phyloP scores from a whole-genome alignment of 164 flowering plant genomes.

The Vitis riparia region DNA sequence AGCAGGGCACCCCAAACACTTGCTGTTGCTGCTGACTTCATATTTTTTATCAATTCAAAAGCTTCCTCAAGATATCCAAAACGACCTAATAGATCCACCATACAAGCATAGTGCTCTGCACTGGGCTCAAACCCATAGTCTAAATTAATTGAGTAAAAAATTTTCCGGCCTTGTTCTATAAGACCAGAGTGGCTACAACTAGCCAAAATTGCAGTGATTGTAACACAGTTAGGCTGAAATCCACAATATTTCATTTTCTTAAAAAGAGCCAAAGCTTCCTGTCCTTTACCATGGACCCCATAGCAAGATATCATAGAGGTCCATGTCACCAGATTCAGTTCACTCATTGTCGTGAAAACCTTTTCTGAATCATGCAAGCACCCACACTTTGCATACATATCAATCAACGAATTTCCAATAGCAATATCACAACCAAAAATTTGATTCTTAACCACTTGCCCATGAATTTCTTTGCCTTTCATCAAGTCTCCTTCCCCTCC shows the following conservation, averaged over 20 bases:
- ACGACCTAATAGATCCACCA: conserved; percentile 67
- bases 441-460: conserved; percentile 29
- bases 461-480: conserved; percentile 60
- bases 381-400: conserved; percentile 56
- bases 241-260: conserved; percentile 44
- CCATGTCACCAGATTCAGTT: conserved; percentile 48
- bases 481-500: conserved; percentile 47
- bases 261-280: conserved; percentile 42
- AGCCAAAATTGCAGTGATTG: conserved; percentile 53
- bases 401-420: conserved; percentile 47
- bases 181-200: conserved; percentile 65
- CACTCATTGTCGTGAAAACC: conserved; percentile 37
- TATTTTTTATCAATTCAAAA: conserved; percentile 28
- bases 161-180: conserved; percentile 39
- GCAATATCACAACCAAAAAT: conserved; percentile 35
- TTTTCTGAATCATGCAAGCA: conserved; percentile 33
- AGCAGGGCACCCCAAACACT: conserved; percentile 74
- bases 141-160: conserved; percentile 38
- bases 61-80: conserved; percentile 52
- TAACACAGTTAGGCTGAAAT: conserved; percentile 41
- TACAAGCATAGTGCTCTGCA: conserved; percentile 58
- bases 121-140: conserved; percentile 40
- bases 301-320: conserved; percentile 61
- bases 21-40: conserved; percentile 32
- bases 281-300: conserved; percentile 61